Evolutionary conservation across 257 asterid species (phyloP).

Genomic region (Rehmannia glutinosa): DNA sequence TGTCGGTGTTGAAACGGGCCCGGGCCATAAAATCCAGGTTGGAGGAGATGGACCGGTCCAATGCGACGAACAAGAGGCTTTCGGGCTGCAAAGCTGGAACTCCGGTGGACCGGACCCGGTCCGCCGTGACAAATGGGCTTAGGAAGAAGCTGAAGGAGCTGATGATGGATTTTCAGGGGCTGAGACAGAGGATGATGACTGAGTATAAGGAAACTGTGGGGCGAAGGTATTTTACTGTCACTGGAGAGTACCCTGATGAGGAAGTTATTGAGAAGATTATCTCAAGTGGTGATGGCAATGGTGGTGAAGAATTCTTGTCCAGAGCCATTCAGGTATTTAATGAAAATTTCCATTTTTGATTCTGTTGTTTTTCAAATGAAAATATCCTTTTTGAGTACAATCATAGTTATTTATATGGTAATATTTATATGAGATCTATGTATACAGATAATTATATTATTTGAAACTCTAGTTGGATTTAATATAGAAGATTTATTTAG

Average conservation of each 20-base stretch:
- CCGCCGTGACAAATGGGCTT: conserved; percentile 86
- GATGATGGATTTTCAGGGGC: conserved; percentile 89
- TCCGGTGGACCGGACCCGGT: conserved; percentile 62
- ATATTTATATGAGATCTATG: too few species aligned
- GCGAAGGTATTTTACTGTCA: conserved; percentile 76
- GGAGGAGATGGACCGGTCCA: conserved; percentile 86
- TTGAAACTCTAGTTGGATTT: too few species aligned
- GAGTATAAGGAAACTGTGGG: conserved; percentile 91
- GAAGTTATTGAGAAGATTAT: conserved; percentile 78
- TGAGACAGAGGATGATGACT: conserved; percentile 87
- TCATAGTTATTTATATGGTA: too few species aligned
- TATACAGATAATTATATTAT: too few species aligned
- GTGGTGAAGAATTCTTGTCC: conserved; percentile 73
- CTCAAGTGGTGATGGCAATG: conserved; percentile 57
- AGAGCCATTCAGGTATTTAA: conserved; percentile 71
- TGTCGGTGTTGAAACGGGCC: conserved; percentile 66
- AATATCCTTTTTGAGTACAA: neutral
- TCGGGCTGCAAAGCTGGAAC: conserved; percentile 81
- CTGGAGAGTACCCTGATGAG: conserved; percentile 71
- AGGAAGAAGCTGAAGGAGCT: conserved; percentile 90
- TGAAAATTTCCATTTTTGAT: neutral
- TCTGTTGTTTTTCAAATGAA: neutral
- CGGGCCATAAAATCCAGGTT: conserved; percentile 46
- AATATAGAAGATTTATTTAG: too few species aligned
- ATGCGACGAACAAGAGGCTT: conserved; percentile 51